A percentile compares a stretch with the other conserved stretches of the same genome.
Conservation (phyloP, 441 rosid species). For the Melastoma candidum region DNA sequence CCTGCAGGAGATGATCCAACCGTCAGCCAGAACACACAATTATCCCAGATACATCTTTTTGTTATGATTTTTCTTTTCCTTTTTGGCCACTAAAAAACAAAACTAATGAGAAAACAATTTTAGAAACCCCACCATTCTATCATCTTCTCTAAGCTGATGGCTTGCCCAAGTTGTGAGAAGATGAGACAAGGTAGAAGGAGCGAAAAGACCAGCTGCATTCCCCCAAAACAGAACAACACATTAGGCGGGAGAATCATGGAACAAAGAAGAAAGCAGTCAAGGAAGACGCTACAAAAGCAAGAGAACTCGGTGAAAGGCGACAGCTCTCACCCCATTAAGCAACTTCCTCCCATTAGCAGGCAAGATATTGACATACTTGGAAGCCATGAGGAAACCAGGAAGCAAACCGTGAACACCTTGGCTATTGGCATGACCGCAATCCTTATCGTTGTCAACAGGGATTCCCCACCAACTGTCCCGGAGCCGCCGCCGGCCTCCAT, state of each 20-base stretch:
- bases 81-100: no score
- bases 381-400: constrained; percentile 91
- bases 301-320: neutral
- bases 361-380: constrained; percentile 83
- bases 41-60: no score
- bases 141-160: constrained; percentile 76
- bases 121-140: constrained; percentile 50
- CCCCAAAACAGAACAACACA: neutral
- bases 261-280: no score
- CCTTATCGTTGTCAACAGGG: constrained; percentile 51
- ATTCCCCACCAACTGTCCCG: constrained; percentile 28
- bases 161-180: constrained; percentile 95
- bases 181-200: constrained; percentile 97
- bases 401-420: constrained; percentile 89
- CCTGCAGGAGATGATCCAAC: constrained; percentile 3
- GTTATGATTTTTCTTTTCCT: no score
- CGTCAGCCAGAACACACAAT: no score
- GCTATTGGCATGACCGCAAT: constrained; percentile 91
- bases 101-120: no score
- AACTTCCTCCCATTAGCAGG: constrained; percentile 85
- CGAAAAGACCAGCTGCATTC: constrained; percentile 80
- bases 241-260: neutral
- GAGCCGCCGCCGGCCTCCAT: neutral
- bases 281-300: neutral
- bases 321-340: constrained; percentile 66